Evolutionary conservation across 2,329 filamentous ascomycete genomes (phyloP).

Genomic region (Grosmannia clavigera): DNA sequence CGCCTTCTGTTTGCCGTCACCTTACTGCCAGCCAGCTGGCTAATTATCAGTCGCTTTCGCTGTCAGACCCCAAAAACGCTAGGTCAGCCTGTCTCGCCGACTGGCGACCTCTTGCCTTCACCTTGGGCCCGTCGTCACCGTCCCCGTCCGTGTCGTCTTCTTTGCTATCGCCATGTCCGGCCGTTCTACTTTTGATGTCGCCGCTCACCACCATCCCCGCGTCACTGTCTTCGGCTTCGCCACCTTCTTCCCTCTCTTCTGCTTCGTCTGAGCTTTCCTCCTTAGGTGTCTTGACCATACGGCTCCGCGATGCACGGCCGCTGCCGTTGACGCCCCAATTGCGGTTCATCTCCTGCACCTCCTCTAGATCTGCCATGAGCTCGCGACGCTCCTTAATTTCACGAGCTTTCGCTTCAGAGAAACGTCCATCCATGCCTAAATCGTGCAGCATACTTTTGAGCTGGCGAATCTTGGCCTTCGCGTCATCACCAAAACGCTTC

Average conservation of each 20-base stretch:
- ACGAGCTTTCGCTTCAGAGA: constrained; percentile 69
- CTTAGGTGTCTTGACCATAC: constrained; percentile 14
- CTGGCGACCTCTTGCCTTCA: constrained; percentile 27
- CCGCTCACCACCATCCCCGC: constrained; percentile 8
- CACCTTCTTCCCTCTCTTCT: background rate
- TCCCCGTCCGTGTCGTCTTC: constrained; percentile 2
- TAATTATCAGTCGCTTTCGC: constrained; percentile 54
- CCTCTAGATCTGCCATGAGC: constrained; percentile 70
- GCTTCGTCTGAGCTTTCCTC: constrained; percentile 13
- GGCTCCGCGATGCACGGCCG: constrained; percentile 29
- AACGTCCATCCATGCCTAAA: constrained; percentile 78
- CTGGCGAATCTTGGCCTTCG: constrained; percentile 70
- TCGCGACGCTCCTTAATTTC: constrained; percentile 84
- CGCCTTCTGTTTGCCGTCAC: background rate
- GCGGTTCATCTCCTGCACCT: constrained; percentile 68
- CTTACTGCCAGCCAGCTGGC: constrained; percentile 16
- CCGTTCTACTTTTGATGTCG: constrained; percentile 14
- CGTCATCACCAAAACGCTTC: constrained; percentile 56
- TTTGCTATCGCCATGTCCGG: constrained; percentile 1
- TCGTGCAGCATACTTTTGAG: constrained; percentile 68
- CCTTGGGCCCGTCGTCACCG: constrained; percentile 21
- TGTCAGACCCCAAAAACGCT: constrained; percentile 49
- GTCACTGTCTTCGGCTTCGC: background rate
- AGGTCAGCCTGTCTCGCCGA: constrained; percentile 37
- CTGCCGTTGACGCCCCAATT: constrained; percentile 54